phyloP scores from a whole-genome alignment of 495 filamentous ascomycete genomes.

The Penicillium argentinense region DNA sequence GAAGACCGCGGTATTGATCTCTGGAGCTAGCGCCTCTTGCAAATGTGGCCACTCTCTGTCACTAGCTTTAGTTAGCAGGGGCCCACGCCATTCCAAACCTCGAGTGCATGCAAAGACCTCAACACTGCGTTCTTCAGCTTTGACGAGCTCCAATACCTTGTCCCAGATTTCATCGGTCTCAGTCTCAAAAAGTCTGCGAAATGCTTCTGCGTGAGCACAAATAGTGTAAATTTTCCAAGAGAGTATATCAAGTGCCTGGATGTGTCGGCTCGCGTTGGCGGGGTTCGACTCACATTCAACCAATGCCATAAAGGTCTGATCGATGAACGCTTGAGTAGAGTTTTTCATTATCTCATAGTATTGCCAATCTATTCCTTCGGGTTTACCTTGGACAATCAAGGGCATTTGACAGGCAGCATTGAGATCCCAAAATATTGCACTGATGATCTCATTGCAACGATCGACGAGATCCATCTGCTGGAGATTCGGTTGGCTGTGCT shows the following conservation, averaged over 20 bases:
- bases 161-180: conserved; percentile 17
- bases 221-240: conserved; percentile 40
- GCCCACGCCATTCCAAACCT: conserved; percentile 30
- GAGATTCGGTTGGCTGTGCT: too few species aligned
- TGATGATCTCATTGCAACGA: not conserved
- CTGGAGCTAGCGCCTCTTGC: not conserved
- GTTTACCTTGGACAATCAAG: not conserved
- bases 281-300: too few species aligned
- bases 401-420: not conserved
- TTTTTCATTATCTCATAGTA: not conserved
- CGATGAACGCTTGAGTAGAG: not conserved
- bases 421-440: conserved; percentile 9
- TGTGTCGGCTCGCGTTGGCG: too few species aligned
- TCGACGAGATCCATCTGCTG: not conserved
- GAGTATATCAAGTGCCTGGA: not conserved
- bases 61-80: conserved; percentile 12
- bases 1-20: conserved; percentile 10
- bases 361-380: not conserved
- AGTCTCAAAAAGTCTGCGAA: conserved; percentile 19
- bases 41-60: conserved; percentile 8
- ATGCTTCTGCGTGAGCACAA: conserved; percentile 30
- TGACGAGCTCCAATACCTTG: conserved; percentile 15
- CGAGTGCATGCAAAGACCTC: conserved; percentile 31
- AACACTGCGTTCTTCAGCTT: conserved; percentile 24
- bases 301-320: not conserved